Evolutionary conservation across 2,329 filamentous ascomycete genomes (phyloP).

Genomic region (Rachicladosporium sp.): DNA sequence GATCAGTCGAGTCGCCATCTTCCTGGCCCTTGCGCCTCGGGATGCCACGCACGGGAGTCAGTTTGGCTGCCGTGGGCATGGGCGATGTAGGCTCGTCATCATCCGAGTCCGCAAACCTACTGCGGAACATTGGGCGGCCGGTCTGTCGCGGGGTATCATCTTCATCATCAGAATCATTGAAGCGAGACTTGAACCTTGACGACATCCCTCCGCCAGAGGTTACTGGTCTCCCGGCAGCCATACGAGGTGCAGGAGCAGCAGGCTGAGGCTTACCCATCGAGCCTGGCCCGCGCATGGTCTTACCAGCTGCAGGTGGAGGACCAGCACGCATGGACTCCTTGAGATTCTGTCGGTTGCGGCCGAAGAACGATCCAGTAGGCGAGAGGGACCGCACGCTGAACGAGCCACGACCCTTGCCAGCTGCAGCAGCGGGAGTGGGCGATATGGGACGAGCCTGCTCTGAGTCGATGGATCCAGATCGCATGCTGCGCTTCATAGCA

Average conservation of each 20-base stretch:
- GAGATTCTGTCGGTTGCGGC: constrained; percentile 12
- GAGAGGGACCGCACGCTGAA: constrained; percentile 60
- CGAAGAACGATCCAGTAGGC: constrained; percentile 46
- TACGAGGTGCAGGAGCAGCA: not conserved
- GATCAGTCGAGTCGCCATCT: constrained; percentile 45
- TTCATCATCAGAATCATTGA: constrained; percentile 59
- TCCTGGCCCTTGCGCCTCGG: constrained; percentile 42
- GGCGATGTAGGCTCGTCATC: constrained; percentile 38
- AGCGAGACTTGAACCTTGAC: constrained; percentile 39
- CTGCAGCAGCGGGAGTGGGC: constrained; percentile 19
- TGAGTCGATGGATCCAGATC: constrained; percentile 33
- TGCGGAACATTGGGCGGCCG: constrained; percentile 25
- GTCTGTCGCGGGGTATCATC: constrained; percentile 23
- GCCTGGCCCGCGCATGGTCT: constrained; percentile 8
- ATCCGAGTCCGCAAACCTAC: constrained; percentile 38
- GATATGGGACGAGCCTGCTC: constrained; percentile 29
- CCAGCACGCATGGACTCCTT: constrained; percentile 7
- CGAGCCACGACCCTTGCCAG: not conserved
- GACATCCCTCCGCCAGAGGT: constrained; percentile 3
- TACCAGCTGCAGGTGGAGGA: constrained; percentile 5
- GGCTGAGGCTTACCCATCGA: constrained; percentile 1
- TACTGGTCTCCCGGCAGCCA: not conserved
- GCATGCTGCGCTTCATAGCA: constrained; percentile 64
- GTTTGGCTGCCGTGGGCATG: constrained; percentile 18
- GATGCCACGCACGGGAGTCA: constrained; percentile 47